Percentiles rank a stretch among this genome's conserved stretches.
These are phyloP conservation scores for Ophiognomonia clavigignenti-juglandacearum DNA, from an alignment of 2,329 filamentous ascomycete genomes.

Conservation along the genomic window DNA sequence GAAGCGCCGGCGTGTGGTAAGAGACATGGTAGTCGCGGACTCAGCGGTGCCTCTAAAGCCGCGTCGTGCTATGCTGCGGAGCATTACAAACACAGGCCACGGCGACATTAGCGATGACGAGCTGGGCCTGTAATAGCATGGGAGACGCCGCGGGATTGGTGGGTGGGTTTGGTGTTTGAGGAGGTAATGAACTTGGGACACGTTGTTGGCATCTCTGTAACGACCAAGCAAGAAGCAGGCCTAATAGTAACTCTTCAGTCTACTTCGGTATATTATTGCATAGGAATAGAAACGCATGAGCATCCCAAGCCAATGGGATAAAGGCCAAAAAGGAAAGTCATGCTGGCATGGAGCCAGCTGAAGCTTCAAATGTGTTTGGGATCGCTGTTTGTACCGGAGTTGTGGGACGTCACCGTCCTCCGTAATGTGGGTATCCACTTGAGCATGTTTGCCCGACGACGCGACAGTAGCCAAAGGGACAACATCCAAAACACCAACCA, in stretches of 20 bases:
- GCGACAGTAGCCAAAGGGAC: no score
- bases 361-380: neutral
- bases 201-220: no score
- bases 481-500: no score
- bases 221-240: no score
- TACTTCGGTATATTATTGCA: no score
- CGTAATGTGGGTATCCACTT: no score
- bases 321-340: neutral
- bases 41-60: constrained; percentile 7
- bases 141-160: no score
- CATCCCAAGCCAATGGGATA: neutral
- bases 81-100: constrained; percentile 6
- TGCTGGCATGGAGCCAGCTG: no score
- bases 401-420: neutral
- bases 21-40: constrained; percentile 1
- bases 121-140: constrained; percentile 9
- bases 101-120: constrained; percentile 14
- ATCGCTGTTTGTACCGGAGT: neutral
- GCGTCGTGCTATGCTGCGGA: constrained; percentile 2
- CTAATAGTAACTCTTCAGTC: no score
- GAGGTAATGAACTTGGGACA: neutral
- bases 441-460: no score
- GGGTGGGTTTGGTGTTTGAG: no score
- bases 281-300: constrained; percentile 2
- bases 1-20: constrained; percentile 12